Evolutionary conservation across 2,329 filamentous ascomycete genomes (phyloP), one percentile per base, ranked within the genome.

Genomic region (Capronia epimyces): DNA sequence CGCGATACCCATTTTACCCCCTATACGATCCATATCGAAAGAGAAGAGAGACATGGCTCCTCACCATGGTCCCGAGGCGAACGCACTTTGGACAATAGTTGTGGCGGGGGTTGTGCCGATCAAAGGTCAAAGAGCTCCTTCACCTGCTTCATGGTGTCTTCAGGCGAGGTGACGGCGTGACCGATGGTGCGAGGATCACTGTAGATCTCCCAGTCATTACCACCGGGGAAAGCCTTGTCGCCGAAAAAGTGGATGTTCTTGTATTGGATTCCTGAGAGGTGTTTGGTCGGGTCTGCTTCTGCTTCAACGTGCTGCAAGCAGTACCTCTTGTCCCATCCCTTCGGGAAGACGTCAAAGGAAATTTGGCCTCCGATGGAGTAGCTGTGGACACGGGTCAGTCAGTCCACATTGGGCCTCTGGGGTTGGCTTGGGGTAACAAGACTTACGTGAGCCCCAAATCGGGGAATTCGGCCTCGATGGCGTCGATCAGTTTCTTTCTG

Each of bases 311-410:
- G 90, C 63, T 81, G 76, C 61, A 97, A 77, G 75, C 90, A 96
- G 79, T 95, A 98, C 8, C 88, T 95, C 83, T 97, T 98, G 75
- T 98, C 93, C 93, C 93, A 98, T 65, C 93, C 93, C 2, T 76
- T 81, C 58, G 93, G 93, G 79, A 98, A 98, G 64, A 97, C 87
- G 67, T 98, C 93, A 70, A 98, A 98, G 53, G 90, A 96, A 71
- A 98, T 96, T 68, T 96, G 89, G 46, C 93, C 93, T 62, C 93
- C 93, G 64, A 98, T 95, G 57, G 89, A 91, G 77, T 86, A 96
- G 36, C 87, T 90, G 55, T 56, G 7, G 8, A 29, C 27, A 29
- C 22, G n/a, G n/a, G n/a, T n/a, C n/a, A 29, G 29, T 52, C 39
- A 43, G 47, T 13, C 43, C 32, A 49, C 22, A 13, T 18, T 44